Conservation (phyloP, 768 basidiomycete genomes). For the Trametes punicea region DNA sequence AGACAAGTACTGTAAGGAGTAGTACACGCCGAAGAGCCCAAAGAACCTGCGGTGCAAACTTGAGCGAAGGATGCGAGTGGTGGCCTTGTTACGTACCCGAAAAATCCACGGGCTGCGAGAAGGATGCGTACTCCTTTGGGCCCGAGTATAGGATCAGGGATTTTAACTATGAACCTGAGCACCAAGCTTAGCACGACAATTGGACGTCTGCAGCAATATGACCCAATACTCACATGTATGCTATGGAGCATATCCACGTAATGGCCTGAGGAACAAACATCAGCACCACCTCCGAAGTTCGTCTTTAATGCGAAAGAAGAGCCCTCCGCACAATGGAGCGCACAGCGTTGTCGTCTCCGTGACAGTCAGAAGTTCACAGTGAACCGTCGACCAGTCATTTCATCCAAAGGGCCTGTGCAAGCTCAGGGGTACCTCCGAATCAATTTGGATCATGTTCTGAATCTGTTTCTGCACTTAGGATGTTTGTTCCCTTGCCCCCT, state of each 20-base stretch:
- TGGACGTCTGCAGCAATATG: neutral
- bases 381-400: too few species aligned
- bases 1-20: slow-evolving; percentile 69
- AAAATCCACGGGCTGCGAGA: slow-evolving; percentile 54
- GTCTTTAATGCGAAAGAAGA: too few species aligned
- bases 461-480: too few species aligned
- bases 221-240: slow-evolving; percentile 44
- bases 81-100: slow-evolving; percentile 44
- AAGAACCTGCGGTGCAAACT: slow-evolving; percentile 53
- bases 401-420: neutral
- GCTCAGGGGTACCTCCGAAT: too few species aligned
- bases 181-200: neutral
- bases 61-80: neutral
- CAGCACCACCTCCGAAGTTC: too few species aligned
- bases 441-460: too few species aligned
- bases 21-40: slow-evolving; percentile 67
- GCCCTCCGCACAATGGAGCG: too few species aligned
- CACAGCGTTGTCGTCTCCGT: too few species aligned
- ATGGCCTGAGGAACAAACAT: slow-evolving; percentile 37
- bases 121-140: slow-evolving; percentile 64
- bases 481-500: too few species aligned
- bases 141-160: slow-evolving; percentile 61
- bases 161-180: slow-evolving; percentile 35
- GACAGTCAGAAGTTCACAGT: too few species aligned
- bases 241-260: slow-evolving; percentile 48